phyloP scores from a whole-genome alignment of 305 asterid species.

The Rubia tinctorum region DNA sequence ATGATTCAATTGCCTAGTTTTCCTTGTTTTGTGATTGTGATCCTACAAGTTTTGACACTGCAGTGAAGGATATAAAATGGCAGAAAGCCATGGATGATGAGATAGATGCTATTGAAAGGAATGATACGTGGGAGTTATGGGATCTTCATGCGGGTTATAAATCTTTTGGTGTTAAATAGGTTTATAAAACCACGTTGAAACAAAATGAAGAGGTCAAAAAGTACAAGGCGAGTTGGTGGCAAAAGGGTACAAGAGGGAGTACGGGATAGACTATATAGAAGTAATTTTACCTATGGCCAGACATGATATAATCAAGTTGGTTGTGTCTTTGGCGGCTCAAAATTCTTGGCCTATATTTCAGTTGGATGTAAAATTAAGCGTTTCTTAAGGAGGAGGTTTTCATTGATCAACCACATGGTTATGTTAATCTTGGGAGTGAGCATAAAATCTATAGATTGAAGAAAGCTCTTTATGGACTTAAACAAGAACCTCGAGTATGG shows the following conservation, averaged over 20 bases:
- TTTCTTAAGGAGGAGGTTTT: neutral
- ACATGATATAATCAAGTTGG: neutral
- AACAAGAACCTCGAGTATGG: neutral
- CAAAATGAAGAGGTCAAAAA: neutral
- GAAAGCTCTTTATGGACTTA: neutral
- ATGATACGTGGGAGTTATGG: neutral
- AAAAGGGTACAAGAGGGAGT: conserved; percentile 6
- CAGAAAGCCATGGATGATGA: too few species aligned
- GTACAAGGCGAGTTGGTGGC: neutral
- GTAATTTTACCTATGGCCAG: neutral
- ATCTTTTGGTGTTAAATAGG: neutral
- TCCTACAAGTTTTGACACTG: too few species aligned
- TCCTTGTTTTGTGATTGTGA: too few species aligned
- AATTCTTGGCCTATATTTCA: conserved; percentile 5
- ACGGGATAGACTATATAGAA: neutral
- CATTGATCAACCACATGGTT: too few species aligned
- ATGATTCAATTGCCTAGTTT: too few species aligned
- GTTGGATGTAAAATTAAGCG: neutral
- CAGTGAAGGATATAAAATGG: too few species aligned
- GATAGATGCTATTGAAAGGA: too few species aligned
- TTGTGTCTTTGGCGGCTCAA: neutral
- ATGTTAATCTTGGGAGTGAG: too few species aligned
- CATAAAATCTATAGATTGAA: neutral
- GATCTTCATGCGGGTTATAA: neutral
- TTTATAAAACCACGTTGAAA: neutral